Evolutionary conservation across 2,329 filamentous ascomycete species (phyloP).

Genomic region (Colletotrichum somersetense): DNA sequence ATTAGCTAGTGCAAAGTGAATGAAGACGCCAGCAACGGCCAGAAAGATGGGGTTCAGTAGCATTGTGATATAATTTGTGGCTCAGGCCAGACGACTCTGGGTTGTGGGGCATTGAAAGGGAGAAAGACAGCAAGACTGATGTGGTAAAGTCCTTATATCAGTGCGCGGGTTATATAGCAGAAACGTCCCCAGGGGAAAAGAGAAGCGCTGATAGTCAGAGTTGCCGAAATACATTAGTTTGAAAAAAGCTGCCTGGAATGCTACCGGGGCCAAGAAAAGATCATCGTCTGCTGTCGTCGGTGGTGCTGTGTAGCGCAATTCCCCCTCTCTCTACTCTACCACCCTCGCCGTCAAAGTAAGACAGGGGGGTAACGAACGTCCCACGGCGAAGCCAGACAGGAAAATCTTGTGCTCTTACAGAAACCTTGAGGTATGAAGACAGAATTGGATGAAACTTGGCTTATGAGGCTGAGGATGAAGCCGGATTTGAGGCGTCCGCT

Average conservation of each 20-base stretch:
- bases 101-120: not conserved
- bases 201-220: not conserved
- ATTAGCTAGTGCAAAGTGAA: not conserved
- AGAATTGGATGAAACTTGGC: not conserved
- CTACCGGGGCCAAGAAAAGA: not conserved
- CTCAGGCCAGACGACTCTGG: not conserved
- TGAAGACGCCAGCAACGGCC: not conserved
- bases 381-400: too few relatives aligned
- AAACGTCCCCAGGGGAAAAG: not conserved
- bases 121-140: not conserved
- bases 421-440: not conserved
- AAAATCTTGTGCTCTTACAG: too few relatives aligned
- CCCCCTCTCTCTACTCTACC: too few relatives aligned
- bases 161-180: not conserved
- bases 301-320: not conserved
- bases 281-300: not conserved
- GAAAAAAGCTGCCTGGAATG: not conserved
- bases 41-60: not conserved
- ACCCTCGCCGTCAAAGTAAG: too few relatives aligned
- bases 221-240: rapidly evolving
- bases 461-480: not conserved
- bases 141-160: not conserved
- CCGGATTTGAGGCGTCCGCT: not conserved
- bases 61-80: not conserved
- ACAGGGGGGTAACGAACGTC: too few relatives aligned